Evolutionary conservation across 2,329 filamentous ascomycete genomes (phyloP).

Genomic region (Colletotrichum tropicicola): DNA sequence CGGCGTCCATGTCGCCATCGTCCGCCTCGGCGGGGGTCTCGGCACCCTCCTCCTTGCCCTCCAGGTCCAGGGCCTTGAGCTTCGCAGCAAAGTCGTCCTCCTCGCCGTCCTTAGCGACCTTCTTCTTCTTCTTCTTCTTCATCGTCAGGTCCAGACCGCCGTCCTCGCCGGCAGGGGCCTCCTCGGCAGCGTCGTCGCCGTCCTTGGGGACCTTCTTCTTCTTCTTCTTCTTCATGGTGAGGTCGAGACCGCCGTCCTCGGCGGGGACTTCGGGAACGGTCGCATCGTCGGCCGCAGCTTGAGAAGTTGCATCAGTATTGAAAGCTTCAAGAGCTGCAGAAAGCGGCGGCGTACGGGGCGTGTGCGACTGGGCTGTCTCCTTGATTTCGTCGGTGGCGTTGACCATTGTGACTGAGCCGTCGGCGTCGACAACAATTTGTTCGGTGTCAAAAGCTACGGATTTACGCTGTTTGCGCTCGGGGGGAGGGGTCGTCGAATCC

Average conservation of each 20-base stretch:
- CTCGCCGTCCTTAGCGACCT: constrained; percentile 65
- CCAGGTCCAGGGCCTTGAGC: constrained; percentile 69
- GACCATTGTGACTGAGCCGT: constrained; percentile 84
- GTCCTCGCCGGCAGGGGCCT: constrained; percentile 55
- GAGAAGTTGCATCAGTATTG: constrained; percentile 56
- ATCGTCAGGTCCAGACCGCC: constrained; percentile 67
- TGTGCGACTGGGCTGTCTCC: constrained; percentile 83
- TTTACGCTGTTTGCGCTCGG: constrained; percentile 82
- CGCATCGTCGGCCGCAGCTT: constrained; percentile 49
- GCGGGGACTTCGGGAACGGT: constrained; percentile 58
- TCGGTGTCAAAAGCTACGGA: constrained; percentile 94
- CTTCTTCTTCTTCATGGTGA: constrained; percentile 77
- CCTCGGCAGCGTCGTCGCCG: constrained; percentile 62
- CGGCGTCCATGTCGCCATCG: constrained; percentile 83
- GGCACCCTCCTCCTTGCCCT: constrained; percentile 74
- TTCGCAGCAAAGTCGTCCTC: constrained; percentile 70
- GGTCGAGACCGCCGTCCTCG: constrained; percentile 64
- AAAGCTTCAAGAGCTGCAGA: constrained; percentile 63
- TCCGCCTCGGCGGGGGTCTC: constrained; percentile 60
- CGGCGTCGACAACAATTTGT: constrained; percentile 85
- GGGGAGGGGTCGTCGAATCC: constrained; percentile 33
- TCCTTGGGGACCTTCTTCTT: constrained; percentile 72
- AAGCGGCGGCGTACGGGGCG: constrained; percentile 71
- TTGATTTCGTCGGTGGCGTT: constrained; percentile 79
- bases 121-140: constrained; percentile 81